phyloP scores from a whole-genome alignment of 331 rosid species.

The Saraca asoca region DNA sequence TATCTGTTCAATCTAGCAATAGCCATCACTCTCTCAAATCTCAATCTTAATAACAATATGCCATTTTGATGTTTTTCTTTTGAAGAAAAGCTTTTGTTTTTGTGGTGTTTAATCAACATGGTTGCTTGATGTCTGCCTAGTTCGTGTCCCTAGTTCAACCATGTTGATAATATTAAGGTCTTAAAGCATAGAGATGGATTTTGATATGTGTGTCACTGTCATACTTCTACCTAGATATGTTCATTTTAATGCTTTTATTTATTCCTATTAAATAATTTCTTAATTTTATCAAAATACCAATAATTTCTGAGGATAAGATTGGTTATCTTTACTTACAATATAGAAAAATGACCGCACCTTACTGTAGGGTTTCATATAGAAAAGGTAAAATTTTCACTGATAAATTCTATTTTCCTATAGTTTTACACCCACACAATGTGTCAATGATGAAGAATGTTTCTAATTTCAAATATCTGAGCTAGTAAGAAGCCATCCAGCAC shows the following conservation, averaged over 20 bases:
- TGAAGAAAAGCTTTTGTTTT: background rate
- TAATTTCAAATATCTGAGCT: conserved; percentile 59
- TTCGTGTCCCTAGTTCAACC: conserved; percentile 10
- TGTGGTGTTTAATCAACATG: background rate
- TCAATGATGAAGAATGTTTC: background rate
- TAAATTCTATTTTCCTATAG: background rate
- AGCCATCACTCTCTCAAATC: conserved; percentile 31
- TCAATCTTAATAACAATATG: background rate
- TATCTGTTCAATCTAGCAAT: conserved; percentile 42
- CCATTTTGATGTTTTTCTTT: background rate
- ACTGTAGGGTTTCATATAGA: conserved; percentile 63
- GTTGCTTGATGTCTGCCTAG: conserved; percentile 22
- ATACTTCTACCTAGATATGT: too few species aligned
- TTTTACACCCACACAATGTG: conserved; percentile 2
- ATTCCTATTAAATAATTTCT: too few species aligned
- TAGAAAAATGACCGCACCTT: conserved; percentile 60
- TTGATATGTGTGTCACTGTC: too few species aligned
- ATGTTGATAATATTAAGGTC: background rate
- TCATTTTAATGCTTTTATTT: too few species aligned
- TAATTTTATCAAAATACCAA: too few species aligned
- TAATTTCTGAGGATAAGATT: conserved; percentile 62
- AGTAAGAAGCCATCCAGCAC: conserved; percentile 51
- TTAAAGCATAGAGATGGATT: background rate
- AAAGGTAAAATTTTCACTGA: conserved; percentile 46
- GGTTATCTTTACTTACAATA: conserved; percentile 63